phyloP scores from a whole-genome alignment of 805 yeast species.

The Ogataea neopini region DNA sequence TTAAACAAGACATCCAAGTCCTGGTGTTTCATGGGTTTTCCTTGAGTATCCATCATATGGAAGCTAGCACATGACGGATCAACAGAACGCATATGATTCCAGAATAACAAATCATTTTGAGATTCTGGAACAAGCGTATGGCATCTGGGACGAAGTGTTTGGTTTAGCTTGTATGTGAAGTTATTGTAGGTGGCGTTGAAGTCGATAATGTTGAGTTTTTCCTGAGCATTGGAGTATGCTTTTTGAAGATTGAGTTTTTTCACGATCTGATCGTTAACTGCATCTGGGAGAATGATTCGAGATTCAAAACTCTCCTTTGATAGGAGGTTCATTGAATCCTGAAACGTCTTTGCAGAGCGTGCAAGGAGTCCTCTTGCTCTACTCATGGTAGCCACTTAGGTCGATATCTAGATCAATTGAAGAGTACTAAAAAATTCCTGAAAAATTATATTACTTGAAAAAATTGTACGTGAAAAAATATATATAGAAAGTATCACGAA shows the following conservation, averaged over 20 bases:
- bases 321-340: conserved; percentile 11
- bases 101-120: conserved; percentile 21
- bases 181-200: conserved; percentile 60
- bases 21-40: conserved; percentile 21
- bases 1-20: conserved; percentile 35
- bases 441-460: not conserved
- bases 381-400: conserved; percentile 1
- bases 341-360: conserved; percentile 9
- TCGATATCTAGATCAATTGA: not conserved
- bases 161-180: conserved; percentile 62
- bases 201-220: conserved; percentile 54
- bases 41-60: conserved; percentile 18
- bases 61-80: conserved; percentile 20
- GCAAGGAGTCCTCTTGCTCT: conserved; percentile 9
- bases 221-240: conserved; percentile 37
- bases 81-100: conserved; percentile 21
- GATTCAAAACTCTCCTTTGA: conserved; percentile 10
- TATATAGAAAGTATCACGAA: not conserved
- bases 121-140: conserved; percentile 53
- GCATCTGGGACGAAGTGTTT: conserved; percentile 57
- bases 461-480: not conserved
- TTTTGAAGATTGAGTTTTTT: conserved; percentile 45
- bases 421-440: not conserved
- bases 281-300: conserved; percentile 15
- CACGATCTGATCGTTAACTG: conserved; percentile 37